phyloP scores from a whole-genome alignment of 2,329 filamentous ascomycete genomes.

The Hymenoscyphus fraxineus region DNA sequence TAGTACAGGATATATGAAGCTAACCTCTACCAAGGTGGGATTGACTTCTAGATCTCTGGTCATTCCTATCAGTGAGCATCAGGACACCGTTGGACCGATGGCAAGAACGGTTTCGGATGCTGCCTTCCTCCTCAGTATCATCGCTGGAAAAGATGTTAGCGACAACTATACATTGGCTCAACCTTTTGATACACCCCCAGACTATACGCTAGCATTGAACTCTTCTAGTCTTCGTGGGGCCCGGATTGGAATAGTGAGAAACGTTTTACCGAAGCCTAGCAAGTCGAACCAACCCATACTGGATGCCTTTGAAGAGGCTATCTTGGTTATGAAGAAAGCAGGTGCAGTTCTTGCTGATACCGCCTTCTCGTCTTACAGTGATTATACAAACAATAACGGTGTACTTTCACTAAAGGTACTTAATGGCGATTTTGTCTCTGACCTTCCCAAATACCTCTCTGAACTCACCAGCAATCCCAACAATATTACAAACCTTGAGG shows the following conservation, averaged over 20 bases:
- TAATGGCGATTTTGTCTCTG: slow-evolving; percentile 55
- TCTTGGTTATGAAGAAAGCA: slow-evolving; percentile 49
- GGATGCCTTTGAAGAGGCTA: slow-evolving; percentile 52
- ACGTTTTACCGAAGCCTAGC: slow-evolving; percentile 37
- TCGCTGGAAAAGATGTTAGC: slow-evolving; percentile 55
- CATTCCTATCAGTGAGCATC: slow-evolving; percentile 60
- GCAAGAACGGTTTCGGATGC: slow-evolving; percentile 63
- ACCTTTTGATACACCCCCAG: slow-evolving; percentile 50
- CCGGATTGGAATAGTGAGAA: slow-evolving; percentile 61
- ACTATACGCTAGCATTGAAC: slow-evolving; percentile 59
- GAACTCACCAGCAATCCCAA: slow-evolving; percentile 41
- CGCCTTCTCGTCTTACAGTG: slow-evolving; percentile 52
- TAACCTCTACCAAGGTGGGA: slow-evolving; percentile 40
- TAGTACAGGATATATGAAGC: neutral
- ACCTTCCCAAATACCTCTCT: slow-evolving; percentile 54
- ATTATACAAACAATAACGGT: slow-evolving; percentile 32
- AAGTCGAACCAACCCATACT: slow-evolving; percentile 41
- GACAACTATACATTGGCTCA: slow-evolving; percentile 64
- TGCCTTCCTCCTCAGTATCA: slow-evolving; percentile 57
- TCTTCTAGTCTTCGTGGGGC: slow-evolving; percentile 50
- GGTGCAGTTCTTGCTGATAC: slow-evolving; percentile 59
- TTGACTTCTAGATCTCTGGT: slow-evolving; percentile 60
- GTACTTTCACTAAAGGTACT: slow-evolving; percentile 43
- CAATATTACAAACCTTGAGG: slow-evolving; percentile 14
- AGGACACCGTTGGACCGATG: slow-evolving; percentile 63